Evolutionary conservation across 108 stramenopile species (phyloP).

Genomic region (Pseudonitzschia pungens): DNA sequence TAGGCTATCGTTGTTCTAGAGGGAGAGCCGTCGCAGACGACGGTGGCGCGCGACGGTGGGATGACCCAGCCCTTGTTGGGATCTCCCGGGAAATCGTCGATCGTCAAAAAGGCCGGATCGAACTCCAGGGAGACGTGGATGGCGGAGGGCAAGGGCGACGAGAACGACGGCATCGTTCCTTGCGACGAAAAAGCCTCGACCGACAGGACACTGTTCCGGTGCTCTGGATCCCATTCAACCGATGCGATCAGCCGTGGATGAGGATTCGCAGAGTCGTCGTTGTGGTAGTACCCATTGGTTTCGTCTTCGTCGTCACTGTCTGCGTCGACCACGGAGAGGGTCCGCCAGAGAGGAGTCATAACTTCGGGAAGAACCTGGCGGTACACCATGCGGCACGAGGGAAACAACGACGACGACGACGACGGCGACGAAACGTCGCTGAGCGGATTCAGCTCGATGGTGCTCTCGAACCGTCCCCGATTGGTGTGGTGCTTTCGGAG

Average conservation of each 20-base stretch:
- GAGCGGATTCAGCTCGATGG: conserved; percentile 11
- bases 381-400: conserved; percentile 22
- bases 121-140: conserved; percentile 59
- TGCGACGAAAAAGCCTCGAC: neutral
- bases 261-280: neutral
- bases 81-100: conserved; percentile 81
- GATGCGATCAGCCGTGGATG: neutral
- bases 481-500: conserved; percentile 25
- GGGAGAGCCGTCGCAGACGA: conserved; percentile 22
- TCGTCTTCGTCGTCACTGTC: neutral
- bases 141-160: conserved; percentile 38
- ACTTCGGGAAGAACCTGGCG: conserved; percentile 28
- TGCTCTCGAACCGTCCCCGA: conserved; percentile 34
- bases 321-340: conserved; percentile 10
- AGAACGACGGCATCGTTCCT: neutral
- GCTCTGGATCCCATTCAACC: conserved; percentile 26
- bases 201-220: conserved; percentile 14
- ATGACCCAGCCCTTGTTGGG: conserved; percentile 80
- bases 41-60: conserved; percentile 55
- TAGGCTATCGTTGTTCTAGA: conserved; percentile 12
- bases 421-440: no score
- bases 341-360: conserved; percentile 31
- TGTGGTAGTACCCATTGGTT: neutral
- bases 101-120: conserved; percentile 66
- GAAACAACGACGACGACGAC: no score